A percentile compares a stretch with the other conserved stretches of the same genome.
phyloP scores from a whole-genome alignment of 1,139 yeast genomes.

The Hanseniaspora gamundiae region DNA sequence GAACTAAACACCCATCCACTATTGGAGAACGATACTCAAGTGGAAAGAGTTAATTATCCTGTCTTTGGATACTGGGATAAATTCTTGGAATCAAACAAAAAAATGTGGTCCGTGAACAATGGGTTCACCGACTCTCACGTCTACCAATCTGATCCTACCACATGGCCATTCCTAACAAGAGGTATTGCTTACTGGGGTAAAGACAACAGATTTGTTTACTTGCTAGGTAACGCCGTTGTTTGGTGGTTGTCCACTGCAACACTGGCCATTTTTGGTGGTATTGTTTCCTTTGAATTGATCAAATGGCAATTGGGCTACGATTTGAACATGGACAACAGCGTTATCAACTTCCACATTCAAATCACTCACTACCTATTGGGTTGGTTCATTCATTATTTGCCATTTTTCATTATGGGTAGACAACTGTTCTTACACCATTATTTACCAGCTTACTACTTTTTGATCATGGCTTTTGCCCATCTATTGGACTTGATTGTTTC shows the following conservation, averaged over 20 bases:
- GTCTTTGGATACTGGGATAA: conserved; percentile 54
- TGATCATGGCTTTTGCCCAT: conserved; percentile 74
- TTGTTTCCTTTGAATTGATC: conserved; percentile 42
- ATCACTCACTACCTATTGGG: conserved; percentile 60
- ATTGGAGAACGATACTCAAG: conserved; percentile 27
- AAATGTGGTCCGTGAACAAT: conserved; percentile 86
- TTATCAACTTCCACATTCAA: conserved; percentile 62
- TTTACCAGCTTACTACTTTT: conserved; percentile 83
- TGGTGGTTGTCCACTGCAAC: conserved; percentile 79
- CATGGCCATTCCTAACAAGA: conserved; percentile 83
- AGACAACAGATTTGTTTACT: conserved; percentile 66
- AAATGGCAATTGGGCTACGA: conserved; percentile 65
- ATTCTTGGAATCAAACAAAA: conserved; percentile 63
- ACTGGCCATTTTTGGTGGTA: conserved; percentile 41
- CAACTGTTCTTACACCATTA: conserved; percentile 91
- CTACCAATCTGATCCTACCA: conserved; percentile 77
- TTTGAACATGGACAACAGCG: conserved; percentile 39
- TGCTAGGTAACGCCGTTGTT: conserved; percentile 78
- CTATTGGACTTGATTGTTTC: conserved; percentile 56
- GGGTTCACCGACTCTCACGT: conserved; percentile 76
- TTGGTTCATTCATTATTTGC: conserved; percentile 74
- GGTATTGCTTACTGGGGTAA: conserved; percentile 94
- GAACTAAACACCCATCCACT: conserved; percentile 55
- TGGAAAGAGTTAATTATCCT: conserved; percentile 51
- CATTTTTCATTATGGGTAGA: conserved; percentile 88